Evolutionary conservation across 23 red algal species (phyloP).

Genomic region (Cyanidioschyzon merolae): DNA sequence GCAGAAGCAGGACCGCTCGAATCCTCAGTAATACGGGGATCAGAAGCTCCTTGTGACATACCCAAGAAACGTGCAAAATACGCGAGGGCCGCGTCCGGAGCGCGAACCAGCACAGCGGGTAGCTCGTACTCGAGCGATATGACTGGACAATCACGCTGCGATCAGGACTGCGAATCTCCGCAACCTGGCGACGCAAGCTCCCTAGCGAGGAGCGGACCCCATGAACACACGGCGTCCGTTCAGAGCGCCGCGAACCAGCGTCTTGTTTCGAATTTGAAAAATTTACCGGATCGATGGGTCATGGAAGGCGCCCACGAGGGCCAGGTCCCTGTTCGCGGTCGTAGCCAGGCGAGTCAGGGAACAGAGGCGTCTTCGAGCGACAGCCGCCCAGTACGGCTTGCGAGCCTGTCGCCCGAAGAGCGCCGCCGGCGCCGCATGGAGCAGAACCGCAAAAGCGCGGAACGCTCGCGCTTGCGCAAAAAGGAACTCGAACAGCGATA

Average conservation of each 20-base stretch:
- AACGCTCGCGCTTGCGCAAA: conserved; percentile 15
- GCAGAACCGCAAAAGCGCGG: conserved; percentile 6
- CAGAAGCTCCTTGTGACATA: background rate
- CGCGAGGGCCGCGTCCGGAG: background rate
- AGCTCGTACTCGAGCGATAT: background rate
- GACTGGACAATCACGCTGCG: background rate
- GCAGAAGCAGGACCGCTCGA: background rate
- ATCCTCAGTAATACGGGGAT: background rate
- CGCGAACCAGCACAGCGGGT: background rate
- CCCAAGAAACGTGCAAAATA: background rate
- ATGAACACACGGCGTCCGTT: background rate
- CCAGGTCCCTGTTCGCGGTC: background rate
- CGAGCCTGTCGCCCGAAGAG: background rate
- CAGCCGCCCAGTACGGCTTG: background rate
- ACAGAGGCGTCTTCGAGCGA: background rate
- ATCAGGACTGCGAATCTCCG: background rate
- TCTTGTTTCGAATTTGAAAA: background rate
- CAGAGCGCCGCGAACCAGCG: background rate
- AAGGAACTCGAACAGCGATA: background rate
- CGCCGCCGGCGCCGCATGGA: conserved; percentile 1
- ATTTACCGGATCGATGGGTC: background rate
- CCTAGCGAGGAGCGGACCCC: background rate
- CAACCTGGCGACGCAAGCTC: background rate
- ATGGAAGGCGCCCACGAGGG: background rate
- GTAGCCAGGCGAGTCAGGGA: background rate